Conservation (phyloP, 768 basidiomycete species). For the Pleurotus citrinopileatus region DNA sequence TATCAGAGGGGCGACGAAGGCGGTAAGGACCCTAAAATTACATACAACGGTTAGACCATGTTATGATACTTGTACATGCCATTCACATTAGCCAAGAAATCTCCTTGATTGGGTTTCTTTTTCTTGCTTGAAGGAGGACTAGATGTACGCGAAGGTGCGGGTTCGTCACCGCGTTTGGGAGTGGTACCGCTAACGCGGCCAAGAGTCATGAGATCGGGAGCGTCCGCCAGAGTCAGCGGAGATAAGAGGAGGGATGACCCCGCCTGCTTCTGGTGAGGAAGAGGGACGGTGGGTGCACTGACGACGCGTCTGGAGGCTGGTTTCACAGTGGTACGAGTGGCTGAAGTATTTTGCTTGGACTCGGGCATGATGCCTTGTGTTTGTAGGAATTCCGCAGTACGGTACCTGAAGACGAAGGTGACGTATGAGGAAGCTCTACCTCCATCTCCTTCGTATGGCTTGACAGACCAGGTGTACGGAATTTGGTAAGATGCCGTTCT, state of each 20-base stretch:
- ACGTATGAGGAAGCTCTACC: slow-evolving; percentile 50
- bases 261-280: too few species aligned
- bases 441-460: slow-evolving; percentile 38
- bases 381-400: slow-evolving; percentile 51
- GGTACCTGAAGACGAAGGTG: slow-evolving; percentile 67
- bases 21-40: slow-evolving; percentile 9
- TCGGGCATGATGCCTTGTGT: slow-evolving; percentile 47
- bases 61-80: too few species aligned
- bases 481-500: slow-evolving; percentile 34
- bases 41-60: too few species aligned
- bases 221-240: too few species aligned
- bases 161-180: too few species aligned
- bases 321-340: slow-evolving; percentile 14
- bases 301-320: slow-evolving; percentile 33
- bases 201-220: too few species aligned
- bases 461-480: slow-evolving; percentile 52
- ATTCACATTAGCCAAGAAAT: slow-evolving; percentile 5
- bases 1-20: slow-evolving; percentile 4
- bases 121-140: background rate
- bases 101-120: background rate
- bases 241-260: background rate
- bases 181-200: too few species aligned
- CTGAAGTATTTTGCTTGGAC: slow-evolving; percentile 16
- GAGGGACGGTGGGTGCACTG: slow-evolving; percentile 28
- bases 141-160: too few species aligned